Percentiles rank a stretch among this genome's conserved stretches.
Conservation (phyloP, 1,139 yeast genomes). For the Pichia sp. region DNA sequence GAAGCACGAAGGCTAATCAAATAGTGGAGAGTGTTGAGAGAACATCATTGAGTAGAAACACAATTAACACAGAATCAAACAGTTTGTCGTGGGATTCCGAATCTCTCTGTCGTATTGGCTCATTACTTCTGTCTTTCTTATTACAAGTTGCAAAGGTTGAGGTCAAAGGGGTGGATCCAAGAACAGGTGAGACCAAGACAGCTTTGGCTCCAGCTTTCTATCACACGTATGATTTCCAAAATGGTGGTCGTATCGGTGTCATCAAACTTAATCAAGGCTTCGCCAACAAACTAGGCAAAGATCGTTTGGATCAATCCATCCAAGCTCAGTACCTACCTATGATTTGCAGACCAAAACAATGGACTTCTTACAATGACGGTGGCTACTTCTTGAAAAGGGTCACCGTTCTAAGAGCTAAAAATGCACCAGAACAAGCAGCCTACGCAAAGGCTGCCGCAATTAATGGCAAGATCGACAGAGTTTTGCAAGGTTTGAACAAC, state of each 20-base stretch:
- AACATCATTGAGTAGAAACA: slow-evolving; percentile 10
- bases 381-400: slow-evolving; percentile 68
- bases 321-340: slow-evolving; percentile 92
- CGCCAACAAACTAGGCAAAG: slow-evolving; percentile 60
- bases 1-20: slow-evolving; percentile 25
- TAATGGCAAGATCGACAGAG: slow-evolving; percentile 53
- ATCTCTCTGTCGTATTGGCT: slow-evolving; percentile 74
- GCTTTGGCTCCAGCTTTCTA: slow-evolving; percentile 88
- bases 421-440: slow-evolving; percentile 85
- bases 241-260: slow-evolving; percentile 78
- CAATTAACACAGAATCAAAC: slow-evolving; percentile 12
- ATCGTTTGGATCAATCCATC: slow-evolving; percentile 55
- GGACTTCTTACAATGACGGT: slow-evolving; percentile 78
- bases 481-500: slow-evolving; percentile 80
- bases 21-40: slow-evolving; percentile 21
- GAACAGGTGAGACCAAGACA: slow-evolving; percentile 53
- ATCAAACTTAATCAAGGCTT: slow-evolving; percentile 68
- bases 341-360: slow-evolving; percentile 82
- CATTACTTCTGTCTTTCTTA: slow-evolving; percentile 65
- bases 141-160: slow-evolving; percentile 77
- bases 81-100: slow-evolving; percentile 51
- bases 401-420: slow-evolving; percentile 66
- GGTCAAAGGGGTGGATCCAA: slow-evolving; percentile 73
- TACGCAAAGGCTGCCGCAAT: slow-evolving; percentile 81
- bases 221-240: slow-evolving; percentile 75